Evolutionary conservation across 1,284 basidiomycete genomes (phyloP), one percentile per base, ranked within the genome.

Genomic region (Rhodotorula sp.): DNA sequence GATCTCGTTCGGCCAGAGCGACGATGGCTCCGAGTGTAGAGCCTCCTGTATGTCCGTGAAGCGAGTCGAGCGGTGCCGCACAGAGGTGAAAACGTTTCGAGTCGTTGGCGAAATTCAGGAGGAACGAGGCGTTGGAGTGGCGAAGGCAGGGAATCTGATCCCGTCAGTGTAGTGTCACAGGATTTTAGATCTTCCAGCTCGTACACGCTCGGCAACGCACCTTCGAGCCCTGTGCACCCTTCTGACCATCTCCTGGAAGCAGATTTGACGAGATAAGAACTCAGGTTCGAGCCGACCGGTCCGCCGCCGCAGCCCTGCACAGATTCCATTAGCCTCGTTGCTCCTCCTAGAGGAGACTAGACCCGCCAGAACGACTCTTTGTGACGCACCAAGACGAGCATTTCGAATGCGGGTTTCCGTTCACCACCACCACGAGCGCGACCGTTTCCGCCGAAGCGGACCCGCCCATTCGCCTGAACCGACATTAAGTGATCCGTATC

Each of bases 231-330:
- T 14, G 78, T 73, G 60, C 78, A 79, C 20, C 80, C 80, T 18
- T 79, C 77, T 8, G 73, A 67, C 81, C 81, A 82, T 4, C 69
- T 45, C 5, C 64, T 58, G 44, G 75, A 66, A 22, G 76, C 77
- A 0, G 81, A 78, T 68, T 82, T 82, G 75, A 82, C 72, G 26
- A 82, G 70, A 70, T 81, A 82, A 58, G 78, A 79, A 10, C 79
- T 80, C 49, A 81, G 78, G 63, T 83, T 80, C 18, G 75, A 78
- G 69, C 82, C 82, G 29, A 81, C 63, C 1, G 81, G 82, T 20
- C 81, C 82, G 3, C 82, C 82, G n/a, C 82, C 81, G 6, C 79
- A 80, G 22, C 82, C 82, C 57, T 82, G 76, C 22, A 33, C 10
- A 26, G 42, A 33, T 7, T 10, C 10, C 10, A 18, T 45, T 2